A percentile compares a stretch with the other conserved stretches of the same genome.
Evolutionary conservation across 805 yeast genomes (phyloP).

Genomic region (Candida ascalaphidarum): DNA sequence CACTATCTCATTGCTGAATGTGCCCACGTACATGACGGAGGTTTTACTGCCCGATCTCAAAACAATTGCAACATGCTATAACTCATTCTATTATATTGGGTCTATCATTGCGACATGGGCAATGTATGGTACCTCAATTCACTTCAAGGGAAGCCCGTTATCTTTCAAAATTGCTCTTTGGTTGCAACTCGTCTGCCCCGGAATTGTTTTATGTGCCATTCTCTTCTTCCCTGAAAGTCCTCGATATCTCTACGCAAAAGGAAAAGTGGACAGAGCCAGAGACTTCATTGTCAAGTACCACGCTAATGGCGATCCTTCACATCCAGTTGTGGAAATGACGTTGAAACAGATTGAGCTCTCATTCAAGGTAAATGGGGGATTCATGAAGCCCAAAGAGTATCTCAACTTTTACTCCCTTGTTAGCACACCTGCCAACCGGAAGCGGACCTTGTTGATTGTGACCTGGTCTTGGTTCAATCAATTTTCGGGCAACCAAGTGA

Average conservation of each 20-base stretch:
- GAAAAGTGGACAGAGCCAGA: background rate
- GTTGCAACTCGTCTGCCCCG: conserved; percentile 7
- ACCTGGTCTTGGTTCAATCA: conserved; percentile 1
- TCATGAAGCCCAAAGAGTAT: background rate
- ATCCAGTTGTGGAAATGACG: background rate
- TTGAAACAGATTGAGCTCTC: background rate
- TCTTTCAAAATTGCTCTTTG: conserved; percentile 8
- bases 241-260: background rate
- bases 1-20: background rate
- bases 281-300: conserved; percentile 1
- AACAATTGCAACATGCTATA: background rate
- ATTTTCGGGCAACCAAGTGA: conserved; percentile 1
- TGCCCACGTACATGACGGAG: background rate
- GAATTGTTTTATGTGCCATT: conserved; percentile 3
- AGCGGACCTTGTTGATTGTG: background rate
- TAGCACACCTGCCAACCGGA: background rate
- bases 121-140: background rate
- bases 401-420: background rate
- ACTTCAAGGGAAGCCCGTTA: background rate
- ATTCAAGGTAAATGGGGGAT: background rate
- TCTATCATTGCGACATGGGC: conserved; percentile 1
- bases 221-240: conserved; percentile 1
- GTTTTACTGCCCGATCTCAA: background rate
- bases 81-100: conserved; percentile 1
- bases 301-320: conserved; percentile 1